Base-by-base conservation (phyloP, 371 early-diverging fungal species). In the Syncephalis plumigaleata region DNA sequence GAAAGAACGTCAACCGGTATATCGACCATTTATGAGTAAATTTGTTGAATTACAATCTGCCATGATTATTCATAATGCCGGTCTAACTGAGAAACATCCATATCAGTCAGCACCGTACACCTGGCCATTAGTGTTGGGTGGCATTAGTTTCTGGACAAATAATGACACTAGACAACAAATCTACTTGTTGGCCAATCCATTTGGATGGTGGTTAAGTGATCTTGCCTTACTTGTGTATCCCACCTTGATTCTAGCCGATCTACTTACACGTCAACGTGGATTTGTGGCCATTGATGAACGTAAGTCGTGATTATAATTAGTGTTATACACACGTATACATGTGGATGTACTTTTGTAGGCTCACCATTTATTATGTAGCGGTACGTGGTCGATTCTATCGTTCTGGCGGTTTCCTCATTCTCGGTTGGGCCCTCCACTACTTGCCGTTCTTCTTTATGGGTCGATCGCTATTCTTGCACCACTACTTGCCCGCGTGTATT, bases 371-470 rank as follows among this genome's bases (percentile, higher is more conserved):
- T 31, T 7, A 22, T 21, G 13, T 49, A 68, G 67, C 73, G 49
- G 65, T 77, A 8, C 67, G 71, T 43, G 66, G 67, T 25, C 71
- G 82, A 25, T 56, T 84, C 38, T 53, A 71, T 39, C 66, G 69
- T 36, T 72, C 80, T 0, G 70, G 72, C 18, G 89, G 87, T 0
- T 92, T 91, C 68, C 71, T 93, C 49, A 66, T 84, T 25, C 47
- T 84, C 3, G 87, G 81, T 17, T 98, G 90, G 86, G 49, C 70
- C 8, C 57, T 90, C 25, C 99, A 98, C 61, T 97, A 87, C 57
- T 36, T 91, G 15, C 98, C 99, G 2, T 98, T 97, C 71, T 94
- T 91, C 67, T 51, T 85, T 44, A 88, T 94, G 87, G 94, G 91
- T 13, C 80, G 99, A 42, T 79, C 86, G 24, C 67, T 97, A 15